phyloP scores from a whole-genome alignment of 768 basidiomycete species.

The Mycena floridula region DNA sequence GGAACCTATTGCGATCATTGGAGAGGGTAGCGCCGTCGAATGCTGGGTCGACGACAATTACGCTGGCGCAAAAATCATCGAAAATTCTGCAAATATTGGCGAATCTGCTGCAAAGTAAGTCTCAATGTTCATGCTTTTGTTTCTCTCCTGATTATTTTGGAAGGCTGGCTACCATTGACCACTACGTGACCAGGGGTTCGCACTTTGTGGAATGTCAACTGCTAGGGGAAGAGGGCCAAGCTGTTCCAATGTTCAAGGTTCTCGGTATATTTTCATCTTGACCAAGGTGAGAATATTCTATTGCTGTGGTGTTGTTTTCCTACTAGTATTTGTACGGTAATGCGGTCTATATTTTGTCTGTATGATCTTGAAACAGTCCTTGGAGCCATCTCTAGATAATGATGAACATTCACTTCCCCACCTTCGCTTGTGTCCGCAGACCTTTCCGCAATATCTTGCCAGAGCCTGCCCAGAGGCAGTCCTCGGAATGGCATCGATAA shows the following conservation, averaged over 20 bases:
- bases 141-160: constrained; percentile 4
- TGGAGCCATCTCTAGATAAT: no score
- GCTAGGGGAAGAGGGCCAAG: constrained; percentile 79
- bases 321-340: no score
- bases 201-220: constrained; percentile 92
- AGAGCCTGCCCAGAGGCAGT: constrained; percentile 71
- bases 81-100: constrained; percentile 65
- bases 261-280: constrained; percentile 85
- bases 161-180: constrained; percentile 85
- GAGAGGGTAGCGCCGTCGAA: constrained; percentile 64
- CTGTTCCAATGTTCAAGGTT: constrained; percentile 81
- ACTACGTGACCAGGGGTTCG: constrained; percentile 75
- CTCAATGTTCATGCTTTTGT: constrained; percentile 3
- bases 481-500: constrained; percentile 59
- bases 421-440: no score
- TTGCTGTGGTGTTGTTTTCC: no score
- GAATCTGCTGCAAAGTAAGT: constrained; percentile 63
- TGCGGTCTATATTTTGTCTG: no score
- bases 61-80: constrained; percentile 65
- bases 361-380: no score
- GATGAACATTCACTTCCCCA: no score
- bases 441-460: no score
- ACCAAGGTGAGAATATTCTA: no score
- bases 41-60: constrained; percentile 99
- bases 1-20: constrained; percentile 55